These are phyloP conservation scores for Angophora floribunda DNA, from an alignment of 345 rosid genomes.

Conservation along the genomic window DNA sequence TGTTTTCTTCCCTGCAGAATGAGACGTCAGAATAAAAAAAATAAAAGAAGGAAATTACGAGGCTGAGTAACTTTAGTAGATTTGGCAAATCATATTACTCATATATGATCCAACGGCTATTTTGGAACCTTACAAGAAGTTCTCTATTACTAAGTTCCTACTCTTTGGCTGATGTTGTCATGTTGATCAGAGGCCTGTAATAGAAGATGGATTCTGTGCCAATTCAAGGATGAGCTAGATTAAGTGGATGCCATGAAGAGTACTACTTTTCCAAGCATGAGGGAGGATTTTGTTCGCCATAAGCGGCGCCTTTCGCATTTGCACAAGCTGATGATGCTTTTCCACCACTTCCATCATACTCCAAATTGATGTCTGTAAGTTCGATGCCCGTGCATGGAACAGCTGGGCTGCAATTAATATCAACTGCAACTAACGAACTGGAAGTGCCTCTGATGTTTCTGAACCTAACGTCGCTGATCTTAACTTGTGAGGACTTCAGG, in stretches of 20 bases:
- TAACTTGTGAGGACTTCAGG: not conserved
- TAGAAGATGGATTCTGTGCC: not conserved
- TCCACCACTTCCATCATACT: not conserved
- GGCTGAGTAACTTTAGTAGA: not conserved
- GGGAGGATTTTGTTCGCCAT: slow-evolving; percentile 8
- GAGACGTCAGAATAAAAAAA: not conserved
- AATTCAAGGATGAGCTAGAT: not conserved
- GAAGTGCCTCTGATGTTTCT: slow-evolving; percentile 7
- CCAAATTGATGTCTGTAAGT: slow-evolving; percentile 4
- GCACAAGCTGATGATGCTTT: not conserved
- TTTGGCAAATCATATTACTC: not conserved
- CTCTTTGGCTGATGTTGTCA: not conserved
- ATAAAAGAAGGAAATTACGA: not conserved
- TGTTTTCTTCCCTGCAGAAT: not conserved
- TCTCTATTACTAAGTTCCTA: not conserved
- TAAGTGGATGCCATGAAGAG: not conserved
- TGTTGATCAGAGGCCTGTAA: not conserved
- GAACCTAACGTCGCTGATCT: slow-evolving; percentile 1
- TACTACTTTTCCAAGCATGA: not conserved
- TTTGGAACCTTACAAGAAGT: not conserved
- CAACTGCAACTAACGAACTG: not conserved
- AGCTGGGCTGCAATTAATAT: slow-evolving; percentile 2
- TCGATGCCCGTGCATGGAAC: slow-evolving; percentile 3
- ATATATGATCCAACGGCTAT: not conserved
- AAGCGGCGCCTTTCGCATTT: slow-evolving; percentile 2